These are phyloP conservation scores for Botryotinia calthae DNA, from an alignment of 2,329 filamentous ascomycete genomes.

Conservation along the genomic window DNA sequence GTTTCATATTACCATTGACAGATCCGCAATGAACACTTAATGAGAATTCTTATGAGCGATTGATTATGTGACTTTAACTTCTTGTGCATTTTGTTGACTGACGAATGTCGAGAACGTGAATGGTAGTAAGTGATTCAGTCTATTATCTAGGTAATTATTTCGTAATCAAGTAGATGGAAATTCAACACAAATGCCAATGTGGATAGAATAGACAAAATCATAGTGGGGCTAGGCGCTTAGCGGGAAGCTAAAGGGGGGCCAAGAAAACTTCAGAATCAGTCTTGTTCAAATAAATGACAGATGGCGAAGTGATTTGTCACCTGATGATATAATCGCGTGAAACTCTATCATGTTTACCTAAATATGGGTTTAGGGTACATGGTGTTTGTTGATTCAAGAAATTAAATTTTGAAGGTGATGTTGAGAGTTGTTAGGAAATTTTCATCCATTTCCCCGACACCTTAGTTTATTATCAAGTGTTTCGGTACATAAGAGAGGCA, in stretches of 20 bases:
- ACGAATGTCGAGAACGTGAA: too few relatives aligned
- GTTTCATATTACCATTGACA: not conserved
- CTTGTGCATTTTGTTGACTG: not conserved
- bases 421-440: not conserved
- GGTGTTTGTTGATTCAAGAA: not conserved
- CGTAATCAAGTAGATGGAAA: not conserved
- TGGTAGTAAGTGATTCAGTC: too few relatives aligned
- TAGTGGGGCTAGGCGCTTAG: not conserved
- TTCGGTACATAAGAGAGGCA: not conserved
- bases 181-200: not conserved
- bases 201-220: not conserved
- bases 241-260: not conserved
- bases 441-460: not conserved
- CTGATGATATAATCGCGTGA: not conserved
- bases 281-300: not conserved
- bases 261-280: not conserved
- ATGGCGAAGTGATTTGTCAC: not conserved
- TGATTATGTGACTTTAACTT: not conserved
- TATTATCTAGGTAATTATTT: too few relatives aligned
- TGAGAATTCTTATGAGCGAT: not conserved
- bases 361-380: not conserved
- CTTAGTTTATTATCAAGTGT: not conserved
- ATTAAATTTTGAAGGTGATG: not conserved
- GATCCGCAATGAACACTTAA: not conserved
- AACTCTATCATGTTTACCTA: not conserved